These are phyloP conservation scores for Leccinum broughii DNA, from an alignment of 768 basidiomycete genomes.

Conservation along the genomic window DNA sequence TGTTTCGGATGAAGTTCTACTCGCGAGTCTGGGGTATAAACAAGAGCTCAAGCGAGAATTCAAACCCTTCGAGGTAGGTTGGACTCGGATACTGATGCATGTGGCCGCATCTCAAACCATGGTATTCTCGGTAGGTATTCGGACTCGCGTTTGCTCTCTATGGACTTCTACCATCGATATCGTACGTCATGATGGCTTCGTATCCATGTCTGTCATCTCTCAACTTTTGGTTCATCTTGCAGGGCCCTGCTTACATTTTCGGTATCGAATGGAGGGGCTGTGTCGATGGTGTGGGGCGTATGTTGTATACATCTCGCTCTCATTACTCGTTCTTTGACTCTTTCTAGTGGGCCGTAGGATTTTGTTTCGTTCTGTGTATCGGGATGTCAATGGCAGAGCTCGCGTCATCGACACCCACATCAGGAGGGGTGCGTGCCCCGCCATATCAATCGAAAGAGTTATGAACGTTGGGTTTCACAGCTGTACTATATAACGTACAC, in stretches of 20 bases:
- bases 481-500: slow-evolving; percentile 68
- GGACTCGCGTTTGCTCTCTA: slow-evolving; percentile 70
- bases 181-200: slow-evolving; percentile 35
- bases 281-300: slow-evolving; percentile 41
- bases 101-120: not conserved
- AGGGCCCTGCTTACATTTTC: slow-evolving; percentile 45
- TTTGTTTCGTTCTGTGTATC: slow-evolving; percentile 37
- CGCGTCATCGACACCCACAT: slow-evolving; percentile 40
- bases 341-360: slow-evolving; percentile 35
- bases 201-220: slow-evolving; percentile 8
- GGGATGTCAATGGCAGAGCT: slow-evolving; percentile 41
- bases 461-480: slow-evolving; percentile 22
- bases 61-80: slow-evolving; percentile 29
- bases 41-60: slow-evolving; percentile 37
- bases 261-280: slow-evolving; percentile 35
- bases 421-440: slow-evolving; percentile 27
- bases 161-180: slow-evolving; percentile 62
- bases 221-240: not conserved
- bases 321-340: not conserved
- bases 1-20: slow-evolving; percentile 28
- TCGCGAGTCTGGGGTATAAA: slow-evolving; percentile 34
- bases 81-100: not conserved
- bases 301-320: slow-evolving; percentile 5
- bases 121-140: slow-evolving; percentile 49
- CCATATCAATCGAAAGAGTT: not conserved